Evolutionary conservation across 345 rosid species (phyloP).

Genomic region (Theobroma cacao): DNA sequence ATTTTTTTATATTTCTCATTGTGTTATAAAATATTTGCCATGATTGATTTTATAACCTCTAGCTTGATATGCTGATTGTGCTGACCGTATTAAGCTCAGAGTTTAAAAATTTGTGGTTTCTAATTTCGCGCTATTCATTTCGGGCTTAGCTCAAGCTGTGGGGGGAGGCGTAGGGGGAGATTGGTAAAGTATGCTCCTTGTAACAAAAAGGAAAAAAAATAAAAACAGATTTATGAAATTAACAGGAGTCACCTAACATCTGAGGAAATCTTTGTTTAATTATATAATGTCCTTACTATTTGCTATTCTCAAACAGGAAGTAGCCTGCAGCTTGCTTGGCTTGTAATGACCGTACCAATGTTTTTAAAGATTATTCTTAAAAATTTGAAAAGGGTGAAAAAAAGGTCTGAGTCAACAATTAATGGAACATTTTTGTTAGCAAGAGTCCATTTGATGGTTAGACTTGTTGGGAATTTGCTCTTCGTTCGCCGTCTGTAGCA

Average conservation of each 20-base stretch:
- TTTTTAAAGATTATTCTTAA: no score
- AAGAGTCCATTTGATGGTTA: not conserved
- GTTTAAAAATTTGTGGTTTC: not conserved
- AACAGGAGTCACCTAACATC: not conserved
- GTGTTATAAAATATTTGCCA: not conserved
- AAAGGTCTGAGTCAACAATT: not conserved
- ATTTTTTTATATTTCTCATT: not conserved
- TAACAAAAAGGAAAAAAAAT: not conserved
- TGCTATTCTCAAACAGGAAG: not conserved
- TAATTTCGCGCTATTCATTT: not conserved
- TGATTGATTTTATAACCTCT: not conserved
- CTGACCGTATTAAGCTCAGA: not conserved
- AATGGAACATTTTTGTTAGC: not conserved
- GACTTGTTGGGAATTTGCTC: conserved; percentile 19
- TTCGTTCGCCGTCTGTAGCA: conserved; percentile 24
- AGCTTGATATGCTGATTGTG: not conserved
- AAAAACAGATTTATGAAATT: no score
- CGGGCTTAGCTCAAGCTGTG: not conserved
- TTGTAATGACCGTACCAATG: not conserved
- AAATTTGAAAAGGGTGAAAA: not conserved
- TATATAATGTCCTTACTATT: not conserved
- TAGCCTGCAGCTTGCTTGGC: not conserved
- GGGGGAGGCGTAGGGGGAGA: no score
- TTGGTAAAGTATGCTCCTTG: no score
- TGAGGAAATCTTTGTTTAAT: not conserved